Percentiles rank a stretch among this genome's conserved stretches.
Evolutionary conservation across 257 asterid genomes (phyloP).

Genomic region (Jacaranda copaia): DNA sequence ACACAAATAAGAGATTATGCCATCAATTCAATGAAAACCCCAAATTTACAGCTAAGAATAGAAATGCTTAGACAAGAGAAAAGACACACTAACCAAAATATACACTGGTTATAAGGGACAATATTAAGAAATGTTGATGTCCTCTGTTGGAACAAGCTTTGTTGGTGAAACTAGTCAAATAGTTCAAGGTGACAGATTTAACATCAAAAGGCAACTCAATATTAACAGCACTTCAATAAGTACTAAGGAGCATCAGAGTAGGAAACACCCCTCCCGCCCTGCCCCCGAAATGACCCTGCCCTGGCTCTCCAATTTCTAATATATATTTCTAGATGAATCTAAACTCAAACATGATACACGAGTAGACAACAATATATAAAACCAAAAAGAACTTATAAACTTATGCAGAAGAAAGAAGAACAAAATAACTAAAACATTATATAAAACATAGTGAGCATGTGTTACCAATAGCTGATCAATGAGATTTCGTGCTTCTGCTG

Average conservation of each 20-base stretch:
- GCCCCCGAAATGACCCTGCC: no score
- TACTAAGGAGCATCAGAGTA: no score
- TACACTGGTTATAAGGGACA: not conserved
- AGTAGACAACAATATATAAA: no score
- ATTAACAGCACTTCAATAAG: no score
- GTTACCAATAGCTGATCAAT: constrained; percentile 89
- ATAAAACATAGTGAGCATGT: constrained; percentile 25
- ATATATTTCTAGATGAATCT: not conserved
- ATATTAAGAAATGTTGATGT: not conserved
- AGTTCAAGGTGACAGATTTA: not conserved
- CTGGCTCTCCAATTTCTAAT: not conserved
- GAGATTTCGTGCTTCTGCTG: constrained; percentile 89
- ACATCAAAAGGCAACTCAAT: not conserved
- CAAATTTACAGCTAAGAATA: no score
- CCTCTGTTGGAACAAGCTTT: not conserved
- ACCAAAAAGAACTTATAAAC: not conserved
- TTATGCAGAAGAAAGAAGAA: not conserved
- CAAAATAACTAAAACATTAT: not conserved
- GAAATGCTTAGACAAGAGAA: no score
- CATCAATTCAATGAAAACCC: not conserved
- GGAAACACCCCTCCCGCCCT: no score
- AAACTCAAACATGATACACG: not conserved
- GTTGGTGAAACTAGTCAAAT: not conserved
- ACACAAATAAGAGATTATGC: constrained; percentile 7
- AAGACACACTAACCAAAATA: not conserved